These are phyloP conservation scores for Irpex sp. DNA, from an alignment of 1,284 basidiomycete species.

Conservation along the genomic window DNA sequence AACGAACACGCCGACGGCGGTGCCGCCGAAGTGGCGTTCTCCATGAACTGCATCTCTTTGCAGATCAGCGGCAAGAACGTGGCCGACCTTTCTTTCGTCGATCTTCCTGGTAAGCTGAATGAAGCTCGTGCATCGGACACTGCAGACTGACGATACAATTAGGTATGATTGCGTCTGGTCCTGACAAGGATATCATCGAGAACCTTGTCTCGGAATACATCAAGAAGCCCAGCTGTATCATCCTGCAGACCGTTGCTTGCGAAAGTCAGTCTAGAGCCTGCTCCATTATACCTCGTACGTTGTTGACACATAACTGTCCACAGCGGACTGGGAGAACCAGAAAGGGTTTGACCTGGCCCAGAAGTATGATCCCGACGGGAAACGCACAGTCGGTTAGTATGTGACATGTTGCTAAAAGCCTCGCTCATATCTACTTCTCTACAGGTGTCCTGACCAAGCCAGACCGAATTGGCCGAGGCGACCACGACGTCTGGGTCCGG, in stretches of 20 bases:
- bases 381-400: slow-evolving; percentile 60
- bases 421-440: neutral
- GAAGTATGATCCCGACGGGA: slow-evolving; percentile 51
- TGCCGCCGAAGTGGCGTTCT: slow-evolving; percentile 39
- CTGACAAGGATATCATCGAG: slow-evolving; percentile 61
- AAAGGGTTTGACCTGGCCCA: slow-evolving; percentile 58
- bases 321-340: slow-evolving; percentile 74
- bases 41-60: slow-evolving; percentile 51
- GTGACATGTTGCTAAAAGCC: neutral
- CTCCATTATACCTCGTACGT: neutral
- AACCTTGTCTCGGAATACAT: slow-evolving; percentile 59
- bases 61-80: slow-evolving; percentile 41
- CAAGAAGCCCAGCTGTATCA: slow-evolving; percentile 58
- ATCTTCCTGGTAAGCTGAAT: slow-evolving; percentile 51
- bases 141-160: neutral
- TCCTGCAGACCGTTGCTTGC: slow-evolving; percentile 66
- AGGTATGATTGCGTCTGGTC: slow-evolving; percentile 63
- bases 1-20: slow-evolving; percentile 29
- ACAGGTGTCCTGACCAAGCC: slow-evolving; percentile 78
- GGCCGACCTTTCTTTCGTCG: slow-evolving; percentile 46
- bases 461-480: slow-evolving; percentile 60
- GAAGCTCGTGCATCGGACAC: slow-evolving; percentile 11
- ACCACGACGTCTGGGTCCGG: slow-evolving; percentile 52
- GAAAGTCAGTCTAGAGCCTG: slow-evolving; percentile 47
- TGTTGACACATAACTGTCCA: neutral